Evolutionary conservation across 177 flowering plant genomes (phyloP), one percentile per base, ranked within the genome.

Genomic region (Vitis hybrid): DNA sequence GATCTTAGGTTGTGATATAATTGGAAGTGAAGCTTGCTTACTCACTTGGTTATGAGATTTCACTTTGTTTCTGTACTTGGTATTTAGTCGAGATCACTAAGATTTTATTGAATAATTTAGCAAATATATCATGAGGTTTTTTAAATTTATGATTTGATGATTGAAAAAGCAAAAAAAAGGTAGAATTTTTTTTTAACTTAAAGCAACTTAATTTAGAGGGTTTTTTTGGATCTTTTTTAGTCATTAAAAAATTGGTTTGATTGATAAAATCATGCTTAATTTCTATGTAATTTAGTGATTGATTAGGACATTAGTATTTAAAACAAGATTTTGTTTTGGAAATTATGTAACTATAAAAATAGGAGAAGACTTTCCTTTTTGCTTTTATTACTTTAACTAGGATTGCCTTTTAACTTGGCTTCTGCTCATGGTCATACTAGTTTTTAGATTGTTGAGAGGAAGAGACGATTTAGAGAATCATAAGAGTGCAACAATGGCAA

Each of bases 171-270:
- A 29, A 26, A 55, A 71, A 71, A 34, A 71, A 73, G 60, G 79
- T 61, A 51, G 69, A 61, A 49, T 26, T 73, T 68, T 0, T 74
- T 1, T 60, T 74, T 66, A 59, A 51, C 54, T 65, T 53, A 60
- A 74, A 71, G 65, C 57, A 68, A 63, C 72, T 80, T 73, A 60
- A 71, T 63, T 80, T 74, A 70, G 49, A 74, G 65, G 65, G 71
- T 52, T 51, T 66, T 19, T 77, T 31, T 29, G 59, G 68, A 63
- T 77, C 66, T 66, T 63, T 67, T 52, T 11, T 39, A 65, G 68
- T 45, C 66, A 73, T 83, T 84, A 83, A 83, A 82, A 63, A 68
- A 74, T 63, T 73, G 66, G 64, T 74, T 82, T 77, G 80, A 81
- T 81, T 74, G 61, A 53, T 74, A 52, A 22, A 29, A 15, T 67